phyloP scores from a whole-genome alignment of 345 rosid species.

The Eucalyptus regnans region DNA sequence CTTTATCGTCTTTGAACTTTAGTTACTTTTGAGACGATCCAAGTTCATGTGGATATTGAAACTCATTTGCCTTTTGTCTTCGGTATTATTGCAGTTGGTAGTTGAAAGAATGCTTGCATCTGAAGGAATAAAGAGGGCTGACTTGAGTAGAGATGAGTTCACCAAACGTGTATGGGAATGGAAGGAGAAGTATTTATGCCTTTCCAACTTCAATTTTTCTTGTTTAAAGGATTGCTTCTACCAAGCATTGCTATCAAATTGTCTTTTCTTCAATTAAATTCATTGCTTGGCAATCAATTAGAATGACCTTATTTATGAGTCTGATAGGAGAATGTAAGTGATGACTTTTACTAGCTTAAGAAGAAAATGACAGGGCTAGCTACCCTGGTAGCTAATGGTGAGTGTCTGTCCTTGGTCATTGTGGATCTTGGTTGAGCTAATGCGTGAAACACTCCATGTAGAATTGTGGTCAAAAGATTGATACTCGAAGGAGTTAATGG shows the following conservation, averaged over 20 bases:
- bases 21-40: neutral
- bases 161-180: conserved; percentile 92
- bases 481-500: neutral
- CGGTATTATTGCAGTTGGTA: conserved; percentile 47
- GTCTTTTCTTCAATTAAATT: neutral
- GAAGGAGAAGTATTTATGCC: conserved; percentile 76
- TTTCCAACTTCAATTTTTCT: neutral
- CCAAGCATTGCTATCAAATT: neutral
- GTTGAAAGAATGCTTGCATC: conserved; percentile 93
- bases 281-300: neutral
- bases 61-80: neutral
- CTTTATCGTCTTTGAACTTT: neutral
- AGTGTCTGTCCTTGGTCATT: neutral
- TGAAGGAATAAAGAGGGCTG: conserved; percentile 81
- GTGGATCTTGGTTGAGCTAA: neutral
- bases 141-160: conserved; percentile 83
- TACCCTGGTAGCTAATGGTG: neutral
- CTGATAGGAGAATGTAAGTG: neutral
- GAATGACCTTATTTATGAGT: neutral
- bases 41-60: conserved; percentile 4
- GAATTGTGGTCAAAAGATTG: neutral
- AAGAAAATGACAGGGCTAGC: neutral
- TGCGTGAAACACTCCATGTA: neutral
- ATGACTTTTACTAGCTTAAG: neutral
- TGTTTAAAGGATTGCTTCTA: neutral